Evolutionary conservation across 148 eudicot species (phyloP).

Genomic region (Camellia japonica): DNA sequence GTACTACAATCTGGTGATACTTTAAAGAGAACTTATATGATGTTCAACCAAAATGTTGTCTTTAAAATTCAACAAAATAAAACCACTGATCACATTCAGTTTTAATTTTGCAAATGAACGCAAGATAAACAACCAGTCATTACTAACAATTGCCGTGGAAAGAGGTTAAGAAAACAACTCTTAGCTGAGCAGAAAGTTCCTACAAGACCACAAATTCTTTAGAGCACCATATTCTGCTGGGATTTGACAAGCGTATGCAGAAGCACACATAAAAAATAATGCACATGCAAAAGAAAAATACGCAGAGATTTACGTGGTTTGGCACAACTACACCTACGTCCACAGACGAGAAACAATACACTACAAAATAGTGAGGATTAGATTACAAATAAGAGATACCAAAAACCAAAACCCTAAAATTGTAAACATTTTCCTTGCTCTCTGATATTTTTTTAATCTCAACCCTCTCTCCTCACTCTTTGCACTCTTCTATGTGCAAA

Average conservation of each 20-base stretch:
- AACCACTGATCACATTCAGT: not conserved
- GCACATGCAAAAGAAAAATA: too few relatives aligned
- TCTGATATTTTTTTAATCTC: too few relatives aligned
- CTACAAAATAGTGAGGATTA: too few relatives aligned
- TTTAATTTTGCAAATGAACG: not conserved
- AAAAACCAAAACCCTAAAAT: too few relatives aligned
- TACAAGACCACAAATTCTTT: not conserved
- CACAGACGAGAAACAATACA: too few relatives aligned
- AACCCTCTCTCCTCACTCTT: too few relatives aligned
- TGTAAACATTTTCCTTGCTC: too few relatives aligned
- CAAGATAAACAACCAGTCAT: not conserved
- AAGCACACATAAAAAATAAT: not conserved
- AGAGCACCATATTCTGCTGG: not conserved
- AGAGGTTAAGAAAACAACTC: not conserved
- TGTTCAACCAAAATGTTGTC: not conserved
- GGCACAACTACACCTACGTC: too few relatives aligned
- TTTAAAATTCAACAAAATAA: not conserved
- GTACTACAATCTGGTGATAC: not conserved
- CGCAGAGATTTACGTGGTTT: too few relatives aligned
- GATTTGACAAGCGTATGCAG: too few relatives aligned
- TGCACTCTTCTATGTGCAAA: too few relatives aligned
- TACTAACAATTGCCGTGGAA: not conserved
- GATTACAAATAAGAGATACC: too few relatives aligned
- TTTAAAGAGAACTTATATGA: constrained; percentile 8
- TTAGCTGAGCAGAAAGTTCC: not conserved